phyloP scores from a whole-genome alignment of 768 basidiomycete species.

The Leccinum barrowsii region DNA sequence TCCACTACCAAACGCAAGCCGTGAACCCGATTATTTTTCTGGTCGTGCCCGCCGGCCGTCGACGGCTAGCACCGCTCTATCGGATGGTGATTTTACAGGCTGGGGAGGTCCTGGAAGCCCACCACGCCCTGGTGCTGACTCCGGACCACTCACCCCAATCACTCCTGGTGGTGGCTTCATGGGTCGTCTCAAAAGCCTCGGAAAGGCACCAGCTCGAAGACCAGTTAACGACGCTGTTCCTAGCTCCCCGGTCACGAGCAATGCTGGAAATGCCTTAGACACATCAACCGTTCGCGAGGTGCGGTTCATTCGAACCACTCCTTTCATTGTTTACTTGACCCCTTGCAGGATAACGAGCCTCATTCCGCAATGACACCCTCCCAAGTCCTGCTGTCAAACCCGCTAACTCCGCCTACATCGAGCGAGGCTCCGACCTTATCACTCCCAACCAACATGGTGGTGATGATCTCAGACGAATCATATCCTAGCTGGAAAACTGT shows the following conservation, averaged over 20 bases:
- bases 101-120: conserved; percentile 40
- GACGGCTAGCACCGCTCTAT: conserved; percentile 35
- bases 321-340: background rate
- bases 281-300: conserved; percentile 24
- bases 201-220: conserved; percentile 49
- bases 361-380: conserved; percentile 44
- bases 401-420: conserved; percentile 63
- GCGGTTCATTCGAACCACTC: conserved; percentile 1
- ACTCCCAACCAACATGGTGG: conserved; percentile 55
- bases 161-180: conserved; percentile 63
- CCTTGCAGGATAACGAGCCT: conserved; percentile 23
- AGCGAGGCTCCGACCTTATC: conserved; percentile 67
- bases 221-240: conserved; percentile 16
- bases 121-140: conserved; percentile 24
- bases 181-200: conserved; percentile 75
- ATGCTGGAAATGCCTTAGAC: conserved; percentile 14
- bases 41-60: conserved; percentile 44
- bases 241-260: conserved; percentile 23
- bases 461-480: conserved; percentile 82
- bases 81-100: conserved; percentile 51
- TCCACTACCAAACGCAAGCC: conserved; percentile 25
- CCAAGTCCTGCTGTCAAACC: conserved; percentile 52
- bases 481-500: conserved; percentile 69
- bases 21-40: conserved; percentile 53
- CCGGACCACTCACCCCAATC: conserved; percentile 42